A percentile compares a stretch with the other conserved stretches of the same genome.
Evolutionary conservation across 495 filamentous ascomycete species (phyloP).

Genomic region (Xylaria acuta): DNA sequence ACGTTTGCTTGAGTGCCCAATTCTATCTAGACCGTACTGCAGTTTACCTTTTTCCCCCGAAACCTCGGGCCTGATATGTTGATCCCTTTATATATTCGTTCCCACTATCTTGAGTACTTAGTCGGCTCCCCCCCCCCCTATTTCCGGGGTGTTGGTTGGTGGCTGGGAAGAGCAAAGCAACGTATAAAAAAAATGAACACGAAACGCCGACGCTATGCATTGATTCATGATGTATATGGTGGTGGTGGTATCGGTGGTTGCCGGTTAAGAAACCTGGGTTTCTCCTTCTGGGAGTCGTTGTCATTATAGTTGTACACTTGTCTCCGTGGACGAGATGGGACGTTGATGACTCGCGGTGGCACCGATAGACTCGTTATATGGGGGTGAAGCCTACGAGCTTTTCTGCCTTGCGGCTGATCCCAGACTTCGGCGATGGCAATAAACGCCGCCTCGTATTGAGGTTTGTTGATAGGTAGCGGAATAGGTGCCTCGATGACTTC

Average conservation of each 20-base stretch:
- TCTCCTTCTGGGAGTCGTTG: background rate
- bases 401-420: background rate
- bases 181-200: background rate
- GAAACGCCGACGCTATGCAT: constrained; percentile 39
- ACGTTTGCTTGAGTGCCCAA: background rate
- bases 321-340: background rate
- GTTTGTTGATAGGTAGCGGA: background rate
- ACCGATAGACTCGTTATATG: background rate
- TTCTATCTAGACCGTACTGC: background rate
- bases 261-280: background rate
- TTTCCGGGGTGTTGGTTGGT: background rate
- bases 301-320: background rate
- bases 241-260: background rate
- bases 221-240: background rate
- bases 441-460: background rate
- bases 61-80: background rate
- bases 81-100: background rate
- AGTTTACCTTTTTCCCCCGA: background rate
- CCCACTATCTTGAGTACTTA: background rate
- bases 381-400: background rate
- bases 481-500: background rate
- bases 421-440: background rate
- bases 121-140: background rate
- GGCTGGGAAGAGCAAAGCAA: background rate
- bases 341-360: background rate